Conservation (phyloP, 108 stramenopile genomes). For the Cyclotella sp. region DNA sequence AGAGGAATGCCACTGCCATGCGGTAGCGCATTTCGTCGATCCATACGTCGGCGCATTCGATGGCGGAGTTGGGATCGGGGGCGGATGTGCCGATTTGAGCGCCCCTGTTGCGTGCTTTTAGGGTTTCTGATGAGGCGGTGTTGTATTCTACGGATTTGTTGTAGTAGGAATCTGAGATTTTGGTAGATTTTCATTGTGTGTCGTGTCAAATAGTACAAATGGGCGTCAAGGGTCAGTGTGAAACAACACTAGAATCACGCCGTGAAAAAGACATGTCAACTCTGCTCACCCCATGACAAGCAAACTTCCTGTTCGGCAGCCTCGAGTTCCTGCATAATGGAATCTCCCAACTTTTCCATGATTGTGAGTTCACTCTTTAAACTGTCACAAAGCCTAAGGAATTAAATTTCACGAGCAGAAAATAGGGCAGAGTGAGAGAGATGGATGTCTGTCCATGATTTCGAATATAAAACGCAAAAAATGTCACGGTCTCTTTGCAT, state of each 20-base stretch:
- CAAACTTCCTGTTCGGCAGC: constrained; percentile 72
- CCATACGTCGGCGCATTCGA: constrained; percentile 76
- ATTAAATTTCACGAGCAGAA: not conserved
- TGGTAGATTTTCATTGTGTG: too few relatives aligned
- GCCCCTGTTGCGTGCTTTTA: constrained; percentile 25
- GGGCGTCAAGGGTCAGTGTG: not conserved
- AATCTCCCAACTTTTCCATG: constrained; percentile 72
- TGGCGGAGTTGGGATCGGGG: constrained; percentile 27
- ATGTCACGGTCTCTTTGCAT: too few relatives aligned
- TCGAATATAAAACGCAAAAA: too few relatives aligned
- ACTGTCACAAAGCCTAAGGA: constrained; percentile 36
- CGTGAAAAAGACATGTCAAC: not conserved
- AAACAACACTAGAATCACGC: not conserved
- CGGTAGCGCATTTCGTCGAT: constrained; percentile 83
- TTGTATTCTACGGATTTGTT: constrained; percentile 46
- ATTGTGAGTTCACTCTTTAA: constrained; percentile 51
- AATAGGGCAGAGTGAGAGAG: not conserved
- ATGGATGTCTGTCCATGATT: not conserved
- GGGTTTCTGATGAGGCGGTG: constrained; percentile 20
- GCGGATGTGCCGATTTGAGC: constrained; percentile 22
- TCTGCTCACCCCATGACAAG: constrained; percentile 64
- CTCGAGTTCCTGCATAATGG: constrained; percentile 73
- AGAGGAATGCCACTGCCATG: constrained; percentile 75
- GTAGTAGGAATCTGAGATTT: constrained; percentile 49
- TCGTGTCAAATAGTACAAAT: too few relatives aligned